Conservation (phyloP, 2,329 filamentous ascomycete genomes). For the Claviceps sp. region DNA sequence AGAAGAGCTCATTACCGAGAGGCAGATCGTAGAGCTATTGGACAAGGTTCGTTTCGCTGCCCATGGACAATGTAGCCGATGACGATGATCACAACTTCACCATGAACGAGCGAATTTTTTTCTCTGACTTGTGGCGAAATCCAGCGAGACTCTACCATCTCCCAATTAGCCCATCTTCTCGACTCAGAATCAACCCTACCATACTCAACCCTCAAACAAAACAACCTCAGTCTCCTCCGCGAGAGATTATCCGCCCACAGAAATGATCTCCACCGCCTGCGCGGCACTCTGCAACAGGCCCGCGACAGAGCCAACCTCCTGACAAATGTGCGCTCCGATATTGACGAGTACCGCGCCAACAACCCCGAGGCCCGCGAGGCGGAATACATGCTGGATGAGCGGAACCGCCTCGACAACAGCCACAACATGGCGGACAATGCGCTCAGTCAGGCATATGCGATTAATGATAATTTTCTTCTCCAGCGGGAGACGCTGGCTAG, state of each 20-base stretch:
- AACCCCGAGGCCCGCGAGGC: slow-evolving; percentile 77
- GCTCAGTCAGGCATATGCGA: slow-evolving; percentile 87
- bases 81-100: background rate
- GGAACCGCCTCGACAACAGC: slow-evolving; percentile 72
- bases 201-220: slow-evolving; percentile 90
- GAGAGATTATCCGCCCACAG: slow-evolving; percentile 82
- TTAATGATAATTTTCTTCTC: slow-evolving; percentile 78
- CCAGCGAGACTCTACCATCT: slow-evolving; percentile 69
- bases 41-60: slow-evolving; percentile 41
- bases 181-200: slow-evolving; percentile 83
- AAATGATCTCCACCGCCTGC: slow-evolving; percentile 66
- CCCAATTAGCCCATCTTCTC: slow-evolving; percentile 74
- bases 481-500: slow-evolving; percentile 80
- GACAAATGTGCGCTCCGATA: slow-evolving; percentile 81
- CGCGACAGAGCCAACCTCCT: slow-evolving; percentile 84
- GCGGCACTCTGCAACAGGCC: slow-evolving; percentile 58
- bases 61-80: background rate
- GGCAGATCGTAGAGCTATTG: slow-evolving; percentile 71
- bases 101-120: background rate
- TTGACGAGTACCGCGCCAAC: slow-evolving; percentile 70
- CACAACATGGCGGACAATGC: slow-evolving; percentile 83
- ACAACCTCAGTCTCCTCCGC: slow-evolving; percentile 81
- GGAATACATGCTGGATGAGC: slow-evolving; percentile 94
- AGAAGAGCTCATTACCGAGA: slow-evolving; percentile 69
- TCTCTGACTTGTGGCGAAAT: background rate